Conservation (phyloP, 2,329 filamentous ascomycete genomes). For the Pezicula carpinea region DNA sequence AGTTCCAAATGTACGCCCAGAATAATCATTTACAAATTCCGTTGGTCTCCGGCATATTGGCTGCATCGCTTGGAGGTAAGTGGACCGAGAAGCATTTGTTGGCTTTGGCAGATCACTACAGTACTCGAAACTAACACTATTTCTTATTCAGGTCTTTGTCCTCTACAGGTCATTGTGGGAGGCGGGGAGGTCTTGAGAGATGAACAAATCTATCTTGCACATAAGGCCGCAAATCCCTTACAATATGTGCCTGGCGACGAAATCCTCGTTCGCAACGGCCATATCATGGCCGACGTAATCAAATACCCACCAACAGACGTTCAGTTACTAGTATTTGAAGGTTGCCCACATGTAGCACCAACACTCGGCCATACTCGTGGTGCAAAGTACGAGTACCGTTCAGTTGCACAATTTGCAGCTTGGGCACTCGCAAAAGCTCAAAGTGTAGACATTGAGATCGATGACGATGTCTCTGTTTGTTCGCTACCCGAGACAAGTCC, state of each 20-base stretch:
- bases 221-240: slow-evolving; percentile 80
- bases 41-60: slow-evolving; percentile 79
- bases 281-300: slow-evolving; percentile 42
- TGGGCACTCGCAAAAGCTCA: slow-evolving; percentile 83
- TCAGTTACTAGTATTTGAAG: slow-evolving; percentile 90
- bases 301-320: slow-evolving; percentile 80
- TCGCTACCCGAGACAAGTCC: too few relatives aligned
- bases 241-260: slow-evolving; percentile 64
- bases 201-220: slow-evolving; percentile 90
- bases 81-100: not conserved
- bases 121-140: too few relatives aligned
- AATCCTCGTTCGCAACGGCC: slow-evolving; percentile 54
- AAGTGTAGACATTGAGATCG: slow-evolving; percentile 68
- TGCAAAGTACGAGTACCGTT: slow-evolving; percentile 89
- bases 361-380: slow-evolving; percentile 87
- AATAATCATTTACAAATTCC: slow-evolving; percentile 82
- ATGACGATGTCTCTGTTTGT: slow-evolving; percentile 54
- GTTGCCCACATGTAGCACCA: slow-evolving; percentile 82
- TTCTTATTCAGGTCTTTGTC: slow-evolving; percentile 59
- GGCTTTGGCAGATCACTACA: too few relatives aligned
- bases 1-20: slow-evolving; percentile 79
- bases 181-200: slow-evolving; percentile 86
- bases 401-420: slow-evolving; percentile 83
- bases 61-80: slow-evolving; percentile 66
- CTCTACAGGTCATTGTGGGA: slow-evolving; percentile 77